Percentiles rank a stretch among this genome's conserved stretches.
phyloP scores from a whole-genome alignment of 192 early-diverging fungal genomes.

The Mortierella alpina region DNA sequence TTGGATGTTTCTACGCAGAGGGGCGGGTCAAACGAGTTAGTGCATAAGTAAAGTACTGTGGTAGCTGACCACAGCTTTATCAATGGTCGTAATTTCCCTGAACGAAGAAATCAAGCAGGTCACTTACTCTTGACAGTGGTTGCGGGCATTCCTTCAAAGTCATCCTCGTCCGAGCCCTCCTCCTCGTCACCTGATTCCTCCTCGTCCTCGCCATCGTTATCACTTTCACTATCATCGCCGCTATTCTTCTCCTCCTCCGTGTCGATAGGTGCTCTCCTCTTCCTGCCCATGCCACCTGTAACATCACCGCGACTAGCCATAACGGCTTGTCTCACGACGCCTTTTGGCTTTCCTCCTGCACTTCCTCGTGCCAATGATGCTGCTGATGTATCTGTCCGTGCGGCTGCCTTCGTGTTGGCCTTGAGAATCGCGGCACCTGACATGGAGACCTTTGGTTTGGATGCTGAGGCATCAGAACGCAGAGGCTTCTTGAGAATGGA shows the following conservation, averaged over 20 bases:
- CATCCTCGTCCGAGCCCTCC: slow-evolving; percentile 40
- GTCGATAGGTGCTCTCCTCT: slow-evolving; percentile 19
- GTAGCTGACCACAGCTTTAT: background rate
- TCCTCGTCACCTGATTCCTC: slow-evolving; percentile 55
- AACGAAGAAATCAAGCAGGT: background rate
- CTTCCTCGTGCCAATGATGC: slow-evolving; percentile 8
- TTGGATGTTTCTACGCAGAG: slow-evolving; percentile 46
- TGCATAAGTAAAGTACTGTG: background rate
- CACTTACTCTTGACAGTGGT: slow-evolving; percentile 36
- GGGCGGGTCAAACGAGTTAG: background rate
- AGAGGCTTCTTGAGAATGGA: slow-evolving; percentile 49
- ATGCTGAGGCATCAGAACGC: slow-evolving; percentile 19
- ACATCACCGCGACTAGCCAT: slow-evolving; percentile 42
- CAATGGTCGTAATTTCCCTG: background rate
- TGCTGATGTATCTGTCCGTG: background rate
- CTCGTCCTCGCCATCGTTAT: slow-evolving; percentile 57
- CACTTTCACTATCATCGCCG: slow-evolving; percentile 43
- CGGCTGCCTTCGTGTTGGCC: slow-evolving; percentile 37
- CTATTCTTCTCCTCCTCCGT: slow-evolving; percentile 30
- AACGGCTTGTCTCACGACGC: slow-evolving; percentile 17
- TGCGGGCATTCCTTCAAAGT: slow-evolving; percentile 52
- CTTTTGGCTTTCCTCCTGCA: slow-evolving; percentile 17
- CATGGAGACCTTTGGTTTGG: slow-evolving; percentile 43
- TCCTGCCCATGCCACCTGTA: slow-evolving; percentile 44
- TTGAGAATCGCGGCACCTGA: slow-evolving; percentile 42